Evolutionary conservation across 83 land plant species (phyloP).

Genomic region (Picea abies): DNA sequence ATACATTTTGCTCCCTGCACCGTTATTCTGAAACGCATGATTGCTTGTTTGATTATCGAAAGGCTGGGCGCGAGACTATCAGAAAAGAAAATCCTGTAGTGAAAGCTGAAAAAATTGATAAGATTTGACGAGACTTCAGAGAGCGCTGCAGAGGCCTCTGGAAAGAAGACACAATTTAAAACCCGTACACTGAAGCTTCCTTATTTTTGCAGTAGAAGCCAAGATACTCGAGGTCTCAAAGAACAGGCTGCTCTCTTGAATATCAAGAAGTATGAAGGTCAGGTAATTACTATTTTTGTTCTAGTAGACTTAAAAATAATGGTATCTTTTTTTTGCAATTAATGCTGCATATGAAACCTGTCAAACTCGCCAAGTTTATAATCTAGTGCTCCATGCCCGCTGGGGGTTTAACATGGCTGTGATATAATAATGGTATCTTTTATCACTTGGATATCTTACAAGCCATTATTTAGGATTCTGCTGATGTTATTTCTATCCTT

Average conservation of each 20-base stretch:
- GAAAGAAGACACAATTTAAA: not conserved
- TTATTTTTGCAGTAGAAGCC: no score
- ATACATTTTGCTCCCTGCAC: conserved; percentile 29
- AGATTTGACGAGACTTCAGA: conserved; percentile 35
- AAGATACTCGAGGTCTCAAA: no score
- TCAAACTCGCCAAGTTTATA: no score
- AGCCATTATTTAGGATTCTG: not conserved
- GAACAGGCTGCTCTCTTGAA: not conserved
- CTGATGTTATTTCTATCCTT: not conserved
- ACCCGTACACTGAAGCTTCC: not conserved
- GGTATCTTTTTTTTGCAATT: no score
- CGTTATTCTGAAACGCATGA: conserved; percentile 37
- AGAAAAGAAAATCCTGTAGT: conserved; percentile 41
- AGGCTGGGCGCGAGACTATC: conserved; percentile 33
- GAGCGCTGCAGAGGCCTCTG: not conserved
- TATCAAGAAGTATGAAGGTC: not conserved
- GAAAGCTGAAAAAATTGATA: conserved; percentile 59
- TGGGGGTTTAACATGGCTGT: no score
- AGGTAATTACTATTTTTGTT: not conserved
- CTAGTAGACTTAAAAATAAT: not conserved
- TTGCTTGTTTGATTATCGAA: conserved; percentile 36
- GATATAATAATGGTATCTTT: no score
- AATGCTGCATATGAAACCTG: no score
- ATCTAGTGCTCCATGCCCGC: no score
- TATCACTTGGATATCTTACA: not conserved